Conservation (phyloP, 495 filamentous ascomycete species). For the Zalerion maritima region DNA sequence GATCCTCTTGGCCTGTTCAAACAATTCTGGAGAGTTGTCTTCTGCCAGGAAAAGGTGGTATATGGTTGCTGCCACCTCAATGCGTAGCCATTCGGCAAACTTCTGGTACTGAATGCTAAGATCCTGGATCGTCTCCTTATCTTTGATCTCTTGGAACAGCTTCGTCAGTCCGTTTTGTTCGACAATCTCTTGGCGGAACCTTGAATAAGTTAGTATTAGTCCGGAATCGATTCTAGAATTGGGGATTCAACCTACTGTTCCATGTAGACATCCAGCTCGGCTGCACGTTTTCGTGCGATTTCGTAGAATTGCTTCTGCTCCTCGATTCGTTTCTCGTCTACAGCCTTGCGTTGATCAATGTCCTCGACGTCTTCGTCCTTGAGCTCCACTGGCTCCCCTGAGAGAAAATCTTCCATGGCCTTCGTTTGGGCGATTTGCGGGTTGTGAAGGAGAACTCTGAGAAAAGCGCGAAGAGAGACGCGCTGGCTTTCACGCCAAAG, state of each 20-base stretch:
- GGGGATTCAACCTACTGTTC: conserved; percentile 76
- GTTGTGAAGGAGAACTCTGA: conserved; percentile 72
- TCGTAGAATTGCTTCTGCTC: conserved; percentile 93
- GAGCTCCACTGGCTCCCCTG: conserved; percentile 46
- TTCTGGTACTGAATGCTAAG: conserved; percentile 91
- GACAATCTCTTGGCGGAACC: conserved; percentile 43
- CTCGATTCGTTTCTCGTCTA: conserved; percentile 77
- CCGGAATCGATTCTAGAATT: neutral
- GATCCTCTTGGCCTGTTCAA: conserved; percentile 84
- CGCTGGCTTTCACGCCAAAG: conserved; percentile 85
- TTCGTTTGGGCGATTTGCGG: conserved; percentile 67
- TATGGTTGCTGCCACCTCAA: conserved; percentile 90
- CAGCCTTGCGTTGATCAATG: conserved; percentile 58
- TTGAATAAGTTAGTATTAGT: conserved; percentile 5
- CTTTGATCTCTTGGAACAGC: conserved; percentile 80
- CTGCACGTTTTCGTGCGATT: conserved; percentile 76
- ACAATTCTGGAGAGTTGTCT: conserved; percentile 91
- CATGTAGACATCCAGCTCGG: conserved; percentile 95
- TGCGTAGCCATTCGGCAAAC: conserved; percentile 95
- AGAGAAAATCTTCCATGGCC: conserved; percentile 71
- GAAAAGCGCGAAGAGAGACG: conserved; percentile 78
- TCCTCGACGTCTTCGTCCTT: conserved; percentile 76
- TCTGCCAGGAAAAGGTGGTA: conserved; percentile 97
- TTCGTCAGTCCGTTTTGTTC: conserved; percentile 72
- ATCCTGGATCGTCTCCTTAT: conserved; percentile 72